Evolutionary conservation across 2,329 filamentous ascomycete species (phyloP), one percentile per base, ranked within the genome.

Genomic region (Pseudogymnoascus sp.): DNA sequence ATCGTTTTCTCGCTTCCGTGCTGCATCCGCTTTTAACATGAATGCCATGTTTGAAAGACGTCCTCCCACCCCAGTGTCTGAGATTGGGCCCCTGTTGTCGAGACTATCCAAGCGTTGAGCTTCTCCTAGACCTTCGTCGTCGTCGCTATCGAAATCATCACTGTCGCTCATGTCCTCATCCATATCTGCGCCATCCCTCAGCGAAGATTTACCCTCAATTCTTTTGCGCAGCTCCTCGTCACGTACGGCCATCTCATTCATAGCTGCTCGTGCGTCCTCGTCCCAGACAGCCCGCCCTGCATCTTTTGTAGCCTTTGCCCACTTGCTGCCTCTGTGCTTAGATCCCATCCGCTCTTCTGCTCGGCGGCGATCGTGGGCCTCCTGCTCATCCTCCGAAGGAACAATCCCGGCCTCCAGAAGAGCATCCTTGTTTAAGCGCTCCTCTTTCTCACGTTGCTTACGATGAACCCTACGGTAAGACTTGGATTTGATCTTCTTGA

Each of bases 401-500:
- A 86, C 80, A 61, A 85, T 78, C 3, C 83, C 85, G 16, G 82
- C 82, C 61, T 85, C 83, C 56, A 80, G 78, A 61, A 87, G 75
- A 40, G 82, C 81, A 64, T 84, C 80, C 62, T 79, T 78, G 67
- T 88, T 84, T 59, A 81, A 77, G 65, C 84, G 77, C 60, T 83
- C 80, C 64, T 82, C 72, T 66, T 80, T 81, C 72, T 88, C 84
- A 13, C 85, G 80, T 72, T 89, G 90, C 73, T 89, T 96, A 38
- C 93, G 86, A 76, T 97, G 93, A 13, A 97, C 88, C 50, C 93
- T 88, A 63, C 93, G 90, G 74, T 96, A 99, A 0, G 92, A 85
- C 75, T 97, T 99, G 74, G 90, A 96, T 81, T 99, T 99, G 78
- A 99, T 99, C 80, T 97, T 97, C 79, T 97, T 96, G 77, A 99